Evolutionary conservation across 345 rosid species (phyloP).

Genomic region (Ceriops zippeliana): DNA sequence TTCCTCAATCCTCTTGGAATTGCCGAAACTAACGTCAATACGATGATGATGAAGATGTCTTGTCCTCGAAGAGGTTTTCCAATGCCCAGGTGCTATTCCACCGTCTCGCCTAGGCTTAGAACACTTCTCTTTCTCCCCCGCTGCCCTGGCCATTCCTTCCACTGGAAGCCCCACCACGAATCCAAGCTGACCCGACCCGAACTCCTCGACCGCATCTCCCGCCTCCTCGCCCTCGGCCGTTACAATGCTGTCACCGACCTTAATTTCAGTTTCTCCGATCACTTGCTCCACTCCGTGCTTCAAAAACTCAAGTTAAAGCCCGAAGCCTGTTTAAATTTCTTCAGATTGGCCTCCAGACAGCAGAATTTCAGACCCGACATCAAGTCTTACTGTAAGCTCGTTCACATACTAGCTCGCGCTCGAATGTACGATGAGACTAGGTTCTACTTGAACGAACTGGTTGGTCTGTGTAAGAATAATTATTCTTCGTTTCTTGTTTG

Average conservation of each 20-base stretch:
- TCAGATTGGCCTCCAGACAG: slow-evolving; percentile 57
- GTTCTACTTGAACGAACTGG: slow-evolving; percentile 45
- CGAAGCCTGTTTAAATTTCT: slow-evolving; percentile 54
- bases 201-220: slow-evolving; percentile 60
- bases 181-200: slow-evolving; percentile 52
- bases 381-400: slow-evolving; percentile 64
- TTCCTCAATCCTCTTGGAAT: too few species aligned
- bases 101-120: background rate
- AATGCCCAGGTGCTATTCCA: background rate
- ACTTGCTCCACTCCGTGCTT: slow-evolving; percentile 65
- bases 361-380: slow-evolving; percentile 54
- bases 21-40: too few species aligned
- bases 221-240: slow-evolving; percentile 61
- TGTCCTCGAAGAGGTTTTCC: too few species aligned
- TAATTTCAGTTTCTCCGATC: slow-evolving; percentile 57
- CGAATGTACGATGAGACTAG: slow-evolving; percentile 63
- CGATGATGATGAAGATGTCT: too few species aligned
- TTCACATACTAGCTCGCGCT: slow-evolving; percentile 73
- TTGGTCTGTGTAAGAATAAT: slow-evolving; percentile 45
- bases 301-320: slow-evolving; percentile 54
- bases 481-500: slow-evolving; percentile 42
- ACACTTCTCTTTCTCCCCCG: background rate
- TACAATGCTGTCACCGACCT: slow-evolving; percentile 50
- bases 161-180: slow-evolving; percentile 62
- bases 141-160: slow-evolving; percentile 28